These are phyloP conservation scores for Beauveria brongniartii DNA, from an alignment of 2,329 filamentous ascomycete genomes.

Conservation along the genomic window DNA sequence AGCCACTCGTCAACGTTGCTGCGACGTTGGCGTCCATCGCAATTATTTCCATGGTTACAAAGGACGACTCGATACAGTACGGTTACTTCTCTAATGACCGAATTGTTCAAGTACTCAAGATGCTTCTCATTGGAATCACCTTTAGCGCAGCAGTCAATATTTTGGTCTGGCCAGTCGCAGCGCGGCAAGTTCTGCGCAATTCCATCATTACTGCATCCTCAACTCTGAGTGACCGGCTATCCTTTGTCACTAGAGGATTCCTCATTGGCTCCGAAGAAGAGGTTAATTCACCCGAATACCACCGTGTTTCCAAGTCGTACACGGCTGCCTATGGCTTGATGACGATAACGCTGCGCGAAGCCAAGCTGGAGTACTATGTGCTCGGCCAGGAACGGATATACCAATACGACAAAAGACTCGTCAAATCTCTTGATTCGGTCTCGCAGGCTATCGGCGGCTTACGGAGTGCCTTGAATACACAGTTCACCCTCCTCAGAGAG, in stretches of 20 bases:
- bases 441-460: conserved; percentile 86
- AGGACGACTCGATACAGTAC: conserved; percentile 79
- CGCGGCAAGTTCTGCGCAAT: conserved; percentile 62
- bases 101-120: conserved; percentile 73
- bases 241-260: conserved; percentile 73
- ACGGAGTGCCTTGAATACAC: conserved; percentile 79
- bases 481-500: conserved; percentile 77
- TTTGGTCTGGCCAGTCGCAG: conserved; percentile 69
- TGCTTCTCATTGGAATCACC: conserved; percentile 70
- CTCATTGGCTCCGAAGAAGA: conserved; percentile 76
- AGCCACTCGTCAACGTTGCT: conserved; percentile 74
- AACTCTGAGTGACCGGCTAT: conserved; percentile 72
- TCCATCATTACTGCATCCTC: conserved; percentile 66
- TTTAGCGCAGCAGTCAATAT: conserved; percentile 69
- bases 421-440: conserved; percentile 76
- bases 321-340: conserved; percentile 61
- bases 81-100: conserved; percentile 76
- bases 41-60: conserved; percentile 83
- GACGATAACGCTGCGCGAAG: conserved; percentile 71
- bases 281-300: conserved; percentile 58
- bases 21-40: conserved; percentile 81
- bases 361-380: conserved; percentile 82
- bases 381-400: conserved; percentile 74
- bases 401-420: conserved; percentile 67
- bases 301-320: conserved; percentile 54